Evolutionary conservation across 495 filamentous ascomycete genomes (phyloP), one percentile per base, ranked within the genome.

Genomic region (Stereocaulon alpinum): DNA sequence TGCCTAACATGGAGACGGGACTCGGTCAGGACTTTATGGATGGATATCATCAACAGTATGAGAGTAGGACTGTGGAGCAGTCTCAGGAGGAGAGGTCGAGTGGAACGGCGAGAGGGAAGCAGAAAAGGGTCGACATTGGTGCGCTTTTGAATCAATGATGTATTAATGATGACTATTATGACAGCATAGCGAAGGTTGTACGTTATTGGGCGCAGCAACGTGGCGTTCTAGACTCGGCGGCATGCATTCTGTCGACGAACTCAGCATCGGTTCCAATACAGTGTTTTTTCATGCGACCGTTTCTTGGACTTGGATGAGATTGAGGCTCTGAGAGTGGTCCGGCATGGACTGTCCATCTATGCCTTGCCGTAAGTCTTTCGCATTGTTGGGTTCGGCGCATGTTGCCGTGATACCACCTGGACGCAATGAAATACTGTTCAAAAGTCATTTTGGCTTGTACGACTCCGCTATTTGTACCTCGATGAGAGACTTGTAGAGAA

Each of bases 11-110:
- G 40, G 47, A 61, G 14, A 14, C 51, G 50, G 29, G 40, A 4
- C 10, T 58, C 2, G 59, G 58, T 12, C 59, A 43, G n/a, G 54
- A 53, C 1, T 64, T 64, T 18, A 59, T 61, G n/a, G 30, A 48
- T 5, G 27, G 40, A 11, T 57, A 34, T 30, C 40, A 62, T 43
- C 32, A 66, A 62, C 20, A 44, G 15, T 32, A 51, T 52, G 18
- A 60, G 32, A 14, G 29, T 40, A 53, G 41, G n/a, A 11, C 17
- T 3, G 3, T 34, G 4, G 45, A 51, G 40, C 29, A 17, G 15
- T 29, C 40, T 29, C 18, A 14, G 29, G 50, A 29, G 40, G 41
- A 47, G 34, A 37, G 9, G 0, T 20, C 58, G 20, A n/a, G 18
- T 9, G 27, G 18, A 10, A 30, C 11, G 24, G 15, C 32, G 11